A percentile compares a stretch with the other conserved stretches of the same genome.
These are phyloP conservation scores for Lasiodiplodia citricola DNA, from an alignment of 2,329 filamentous ascomycete genomes.

Conservation along the genomic window DNA sequence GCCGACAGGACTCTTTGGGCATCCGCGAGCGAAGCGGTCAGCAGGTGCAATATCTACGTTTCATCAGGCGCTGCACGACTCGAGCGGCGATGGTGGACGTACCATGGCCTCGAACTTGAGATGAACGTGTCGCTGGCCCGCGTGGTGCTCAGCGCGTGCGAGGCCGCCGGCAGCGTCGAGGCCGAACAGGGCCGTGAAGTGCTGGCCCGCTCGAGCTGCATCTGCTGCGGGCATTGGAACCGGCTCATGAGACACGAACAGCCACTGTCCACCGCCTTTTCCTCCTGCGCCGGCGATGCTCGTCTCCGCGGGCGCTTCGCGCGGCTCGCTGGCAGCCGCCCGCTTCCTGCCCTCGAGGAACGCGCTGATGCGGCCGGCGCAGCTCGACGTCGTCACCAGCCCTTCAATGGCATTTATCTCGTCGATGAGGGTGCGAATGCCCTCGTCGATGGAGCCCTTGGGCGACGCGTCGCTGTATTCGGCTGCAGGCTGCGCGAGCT, in stretches of 20 bases:
- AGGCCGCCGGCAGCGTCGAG: slow-evolving; percentile 35
- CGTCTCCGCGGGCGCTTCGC: slow-evolving; percentile 30
- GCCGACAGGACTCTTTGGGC: slow-evolving; percentile 78
- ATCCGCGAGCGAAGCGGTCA: slow-evolving; percentile 75
- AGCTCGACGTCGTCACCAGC: slow-evolving; percentile 91
- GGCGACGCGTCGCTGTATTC: slow-evolving; percentile 85
- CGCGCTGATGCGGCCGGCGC: slow-evolving; percentile 83
- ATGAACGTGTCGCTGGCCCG: slow-evolving; percentile 64
- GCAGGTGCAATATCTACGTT: slow-evolving; percentile 81
- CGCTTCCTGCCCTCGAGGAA: slow-evolving; percentile 79
- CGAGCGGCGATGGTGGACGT: slow-evolving; percentile 41
- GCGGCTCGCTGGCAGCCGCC: slow-evolving; percentile 29
- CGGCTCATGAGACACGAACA: slow-evolving; percentile 86
- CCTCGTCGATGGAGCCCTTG: slow-evolving; percentile 83
- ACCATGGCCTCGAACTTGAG: slow-evolving; percentile 98
- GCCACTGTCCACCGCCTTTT: slow-evolving; percentile 84
- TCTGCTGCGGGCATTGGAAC: slow-evolving; percentile 46
- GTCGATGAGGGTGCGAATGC: slow-evolving; percentile 76
- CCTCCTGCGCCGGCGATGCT: slow-evolving; percentile 71
- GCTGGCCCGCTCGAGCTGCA: slow-evolving; percentile 22
- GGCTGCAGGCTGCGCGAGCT: slow-evolving; percentile 69
- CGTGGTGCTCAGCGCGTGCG: slow-evolving; percentile 22
- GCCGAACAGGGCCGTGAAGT: slow-evolving; percentile 45
- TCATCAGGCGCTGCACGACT: slow-evolving; percentile 33
- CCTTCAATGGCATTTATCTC: slow-evolving; percentile 77